These are phyloP conservation scores for Aquilaria sinensis DNA, from an alignment of 345 rosid species.

Conservation along the genomic window DNA sequence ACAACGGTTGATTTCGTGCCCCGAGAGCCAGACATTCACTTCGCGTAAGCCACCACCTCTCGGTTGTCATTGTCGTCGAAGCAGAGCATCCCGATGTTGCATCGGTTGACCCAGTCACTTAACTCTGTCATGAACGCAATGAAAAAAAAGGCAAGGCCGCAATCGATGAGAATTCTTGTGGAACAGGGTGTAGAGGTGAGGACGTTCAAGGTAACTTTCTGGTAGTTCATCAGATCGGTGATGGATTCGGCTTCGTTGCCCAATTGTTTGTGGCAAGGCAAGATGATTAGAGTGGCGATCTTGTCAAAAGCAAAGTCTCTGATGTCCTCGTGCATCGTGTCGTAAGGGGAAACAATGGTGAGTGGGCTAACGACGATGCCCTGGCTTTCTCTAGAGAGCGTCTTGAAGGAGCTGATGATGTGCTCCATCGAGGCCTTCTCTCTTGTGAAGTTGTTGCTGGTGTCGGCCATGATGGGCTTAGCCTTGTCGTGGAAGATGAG, in stretches of 20 bases:
- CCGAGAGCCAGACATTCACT: constrained; percentile 15
- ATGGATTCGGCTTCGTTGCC: too few relatives aligned
- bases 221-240: too few relatives aligned
- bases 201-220: constrained; percentile 36
- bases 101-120: too few relatives aligned
- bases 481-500: constrained; percentile 42
- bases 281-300: constrained; percentile 34
- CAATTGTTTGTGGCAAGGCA: constrained; percentile 39
- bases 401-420: constrained; percentile 18
- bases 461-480: not conserved
- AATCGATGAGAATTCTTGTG: constrained; percentile 55
- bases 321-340: constrained; percentile 59
- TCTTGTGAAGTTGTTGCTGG: constrained; percentile 2
- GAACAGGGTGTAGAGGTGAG: constrained; percentile 51
- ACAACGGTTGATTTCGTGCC: constrained; percentile 36
- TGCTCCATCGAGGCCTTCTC: too few relatives aligned
- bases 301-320: constrained; percentile 62
- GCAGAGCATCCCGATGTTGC: constrained; percentile 20
- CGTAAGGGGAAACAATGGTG: constrained; percentile 50
- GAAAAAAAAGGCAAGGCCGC: constrained; percentile 19
- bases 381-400: constrained; percentile 22
- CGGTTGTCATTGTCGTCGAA: constrained; percentile 50
- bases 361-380: constrained; percentile 28
- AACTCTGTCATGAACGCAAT: too few relatives aligned
- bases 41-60: constrained; percentile 49